These are phyloP conservation scores for Gyrodon lividus DNA, from an alignment of 768 basidiomycete species.

Conservation along the genomic window DNA sequence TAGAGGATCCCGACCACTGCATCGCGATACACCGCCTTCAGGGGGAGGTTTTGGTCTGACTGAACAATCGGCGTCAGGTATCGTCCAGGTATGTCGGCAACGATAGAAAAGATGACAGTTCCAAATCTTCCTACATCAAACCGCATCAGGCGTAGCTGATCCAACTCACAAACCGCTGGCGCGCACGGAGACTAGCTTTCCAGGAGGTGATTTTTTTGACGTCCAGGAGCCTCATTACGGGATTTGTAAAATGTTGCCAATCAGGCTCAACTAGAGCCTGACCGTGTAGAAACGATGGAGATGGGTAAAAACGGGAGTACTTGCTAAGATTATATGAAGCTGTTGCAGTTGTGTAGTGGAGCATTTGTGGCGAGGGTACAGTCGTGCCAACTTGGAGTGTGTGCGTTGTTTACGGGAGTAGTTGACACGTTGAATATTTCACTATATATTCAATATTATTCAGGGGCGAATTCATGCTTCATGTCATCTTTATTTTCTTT, in stretches of 20 bases:
- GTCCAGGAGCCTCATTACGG: conserved; percentile 61
- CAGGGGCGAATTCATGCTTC: no score
- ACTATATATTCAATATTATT: no score
- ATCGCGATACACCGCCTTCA: conserved; percentile 80
- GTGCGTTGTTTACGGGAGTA: conserved; percentile 1
- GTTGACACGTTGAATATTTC: no score
- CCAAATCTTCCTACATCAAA: conserved; percentile 66
- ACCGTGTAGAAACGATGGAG: conserved; percentile 7
- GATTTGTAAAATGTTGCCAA: conserved; percentile 81
- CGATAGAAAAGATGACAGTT: conserved; percentile 66
- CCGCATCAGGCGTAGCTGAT: neutral
- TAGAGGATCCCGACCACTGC: conserved; percentile 75
- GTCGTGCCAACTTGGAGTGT: no score
- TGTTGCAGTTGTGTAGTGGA: conserved; percentile 51
- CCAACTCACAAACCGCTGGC: conserved; percentile 59
- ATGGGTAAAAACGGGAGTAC: conserved; percentile 67
- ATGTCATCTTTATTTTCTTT: no score
- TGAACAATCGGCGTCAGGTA: conserved; percentile 30
- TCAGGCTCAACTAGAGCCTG: conserved; percentile 39
- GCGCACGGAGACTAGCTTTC: conserved; percentile 60
- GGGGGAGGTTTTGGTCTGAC: conserved; percentile 57
- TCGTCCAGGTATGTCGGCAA: conserved; percentile 32
- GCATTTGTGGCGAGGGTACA: conserved; percentile 19
- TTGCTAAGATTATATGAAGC: conserved; percentile 57
- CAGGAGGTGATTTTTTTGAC: conserved; percentile 47